A percentile compares a stretch with the other conserved stretches of the same genome.
Conservation (phyloP, 2,329 filamentous ascomycete species). For the Penicillium palitans region DNA sequence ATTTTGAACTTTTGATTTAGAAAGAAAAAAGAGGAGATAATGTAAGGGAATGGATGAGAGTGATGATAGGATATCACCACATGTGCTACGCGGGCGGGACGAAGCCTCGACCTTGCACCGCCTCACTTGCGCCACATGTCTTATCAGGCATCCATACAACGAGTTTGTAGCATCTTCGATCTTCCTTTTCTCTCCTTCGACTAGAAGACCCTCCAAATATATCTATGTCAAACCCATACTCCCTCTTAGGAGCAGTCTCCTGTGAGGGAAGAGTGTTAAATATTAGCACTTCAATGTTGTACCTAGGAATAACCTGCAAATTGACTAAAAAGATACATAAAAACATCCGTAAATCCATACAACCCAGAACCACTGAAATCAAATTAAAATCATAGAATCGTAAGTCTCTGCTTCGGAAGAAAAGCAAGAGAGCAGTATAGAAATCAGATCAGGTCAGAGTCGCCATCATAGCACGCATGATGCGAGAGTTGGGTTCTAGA, state of each 20-base stretch:
- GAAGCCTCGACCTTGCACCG: slow-evolving; percentile 24
- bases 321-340: slow-evolving; percentile 4
- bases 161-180: no score
- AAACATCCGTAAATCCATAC: not conserved
- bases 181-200: not conserved
- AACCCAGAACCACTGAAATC: not conserved
- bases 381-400: slow-evolving; percentile 5
- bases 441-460: slow-evolving; percentile 60
- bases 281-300: not conserved
- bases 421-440: slow-evolving; percentile 5
- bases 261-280: not conserved
- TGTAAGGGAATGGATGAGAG: slow-evolving; percentile 1
- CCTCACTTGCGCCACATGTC: slow-evolving; percentile 29
- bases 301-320: not conserved
- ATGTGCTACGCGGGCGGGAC: slow-evolving; percentile 15
- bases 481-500: slow-evolving; percentile 62
- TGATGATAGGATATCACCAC: slow-evolving; percentile 16
- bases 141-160: slow-evolving; percentile 11
- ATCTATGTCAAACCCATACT: not conserved
- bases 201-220: not conserved
- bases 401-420: slow-evolving; percentile 2
- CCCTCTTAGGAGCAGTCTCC: no score
- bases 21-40: slow-evolving; percentile 4
- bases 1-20: not conserved
- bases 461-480: slow-evolving; percentile 69